Percentiles rank a stretch among this genome's conserved stretches.
Evolutionary conservation across 352 stramenopile genomes (phyloP).

Genomic region (Pythium phragmitis): DNA sequence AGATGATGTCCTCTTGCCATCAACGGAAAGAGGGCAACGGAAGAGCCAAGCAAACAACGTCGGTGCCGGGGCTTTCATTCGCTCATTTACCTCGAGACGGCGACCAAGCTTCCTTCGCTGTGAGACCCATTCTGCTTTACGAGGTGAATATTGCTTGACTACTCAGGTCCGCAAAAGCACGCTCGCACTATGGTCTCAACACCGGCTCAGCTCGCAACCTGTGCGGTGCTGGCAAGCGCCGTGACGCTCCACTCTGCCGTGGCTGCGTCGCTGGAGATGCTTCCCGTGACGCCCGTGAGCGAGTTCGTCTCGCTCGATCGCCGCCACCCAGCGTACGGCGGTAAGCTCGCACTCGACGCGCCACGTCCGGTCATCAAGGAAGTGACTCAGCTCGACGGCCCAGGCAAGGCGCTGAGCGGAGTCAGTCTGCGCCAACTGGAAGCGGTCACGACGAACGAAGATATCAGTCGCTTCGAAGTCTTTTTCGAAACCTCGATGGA

Average conservation of each 20-base stretch:
- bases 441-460: constrained; percentile 2
- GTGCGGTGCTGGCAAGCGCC: constrained; percentile 1
- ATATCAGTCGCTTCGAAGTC: neutral
- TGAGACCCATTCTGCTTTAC: neutral
- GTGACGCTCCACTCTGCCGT: constrained; percentile 4
- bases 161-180: neutral
- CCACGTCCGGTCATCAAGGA: constrained; percentile 7
- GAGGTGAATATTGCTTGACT: neutral
- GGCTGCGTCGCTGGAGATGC: constrained; percentile 1
- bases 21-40: constrained; percentile 1
- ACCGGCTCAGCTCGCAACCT: neutral
- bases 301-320: constrained; percentile 3
- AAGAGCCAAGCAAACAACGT: neutral
- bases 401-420: too few relatives aligned
- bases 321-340: neutral
- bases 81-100: constrained; percentile 3
- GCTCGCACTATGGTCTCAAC: constrained; percentile 6
- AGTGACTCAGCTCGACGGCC: neutral
- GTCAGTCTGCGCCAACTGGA: neutral
- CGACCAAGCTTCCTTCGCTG: neutral
- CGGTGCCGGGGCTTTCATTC: neutral
- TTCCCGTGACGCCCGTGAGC: neutral
- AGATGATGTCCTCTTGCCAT: neutral
- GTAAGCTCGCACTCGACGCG: constrained; percentile 1
- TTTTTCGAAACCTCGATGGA: constrained; percentile 1